Evolutionary conservation across 2,329 filamentous ascomycete genomes (phyloP).

Genomic region (Trichoderma sp.): DNA sequence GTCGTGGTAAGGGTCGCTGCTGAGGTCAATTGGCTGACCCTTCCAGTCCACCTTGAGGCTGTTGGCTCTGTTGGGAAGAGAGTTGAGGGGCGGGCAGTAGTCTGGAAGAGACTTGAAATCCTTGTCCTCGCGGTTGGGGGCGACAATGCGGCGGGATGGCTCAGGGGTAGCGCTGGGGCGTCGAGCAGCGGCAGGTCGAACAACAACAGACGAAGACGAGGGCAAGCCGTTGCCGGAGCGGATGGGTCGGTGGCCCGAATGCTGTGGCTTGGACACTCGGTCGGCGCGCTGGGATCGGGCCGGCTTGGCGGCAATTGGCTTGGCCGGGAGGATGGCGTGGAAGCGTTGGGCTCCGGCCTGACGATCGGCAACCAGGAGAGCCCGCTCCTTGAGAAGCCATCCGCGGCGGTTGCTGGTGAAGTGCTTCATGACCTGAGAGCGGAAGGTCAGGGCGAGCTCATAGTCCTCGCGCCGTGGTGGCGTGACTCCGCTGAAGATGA

Average conservation of each 20-base stretch:
- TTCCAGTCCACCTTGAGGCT: constrained; percentile 86
- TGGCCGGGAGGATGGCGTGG: constrained; percentile 45
- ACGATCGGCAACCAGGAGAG: constrained; percentile 47
- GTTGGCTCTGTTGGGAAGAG: constrained; percentile 65
- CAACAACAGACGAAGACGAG: constrained; percentile 28
- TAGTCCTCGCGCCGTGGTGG: constrained; percentile 56
- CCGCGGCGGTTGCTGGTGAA: constrained; percentile 43
- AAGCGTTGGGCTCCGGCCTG: constrained; percentile 41
- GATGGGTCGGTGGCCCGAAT: constrained; percentile 37
- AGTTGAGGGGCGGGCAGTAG: constrained; percentile 66
- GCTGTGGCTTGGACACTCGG: constrained; percentile 38
- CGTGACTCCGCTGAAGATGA: constrained; percentile 38
- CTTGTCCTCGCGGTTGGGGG: constrained; percentile 75
- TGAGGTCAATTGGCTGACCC: constrained; percentile 73
- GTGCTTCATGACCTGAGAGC: constrained; percentile 50
- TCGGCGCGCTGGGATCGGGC: constrained; percentile 33
- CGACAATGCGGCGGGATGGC: constrained; percentile 50
- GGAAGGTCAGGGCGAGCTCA: constrained; percentile 51
- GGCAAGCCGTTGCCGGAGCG: constrained; percentile 30
- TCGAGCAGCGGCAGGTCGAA: constrained; percentile 31
- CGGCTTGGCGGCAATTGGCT: constrained; percentile 34
- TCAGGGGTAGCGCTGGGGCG: constrained; percentile 50
- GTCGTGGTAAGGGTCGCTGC: constrained; percentile 64
- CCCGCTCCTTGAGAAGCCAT: constrained; percentile 53
- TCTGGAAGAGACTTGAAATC: constrained; percentile 72